phyloP scores from a whole-genome alignment of 495 filamentous ascomycete species.

The Diplogelasinospora grovesii region DNA sequence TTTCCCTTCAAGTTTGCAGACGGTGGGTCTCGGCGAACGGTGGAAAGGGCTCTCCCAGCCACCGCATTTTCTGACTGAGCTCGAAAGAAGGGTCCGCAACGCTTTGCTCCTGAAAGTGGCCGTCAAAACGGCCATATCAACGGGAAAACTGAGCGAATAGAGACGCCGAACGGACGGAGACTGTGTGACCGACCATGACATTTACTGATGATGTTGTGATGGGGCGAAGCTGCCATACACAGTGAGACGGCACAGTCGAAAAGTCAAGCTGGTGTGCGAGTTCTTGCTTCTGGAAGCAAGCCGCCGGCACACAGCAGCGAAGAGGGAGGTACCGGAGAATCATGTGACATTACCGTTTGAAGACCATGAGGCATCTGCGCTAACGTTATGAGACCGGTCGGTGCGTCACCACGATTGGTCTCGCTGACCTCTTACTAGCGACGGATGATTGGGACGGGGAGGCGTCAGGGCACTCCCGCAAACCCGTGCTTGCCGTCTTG shows the following conservation, averaged over 20 bases:
- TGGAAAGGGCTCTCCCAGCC: constrained; percentile 24
- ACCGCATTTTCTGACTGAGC: constrained; percentile 21
- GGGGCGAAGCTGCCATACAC: no score
- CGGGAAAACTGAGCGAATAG: neutral
- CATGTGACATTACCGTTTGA: constrained; percentile 12
- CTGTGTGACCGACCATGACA: no score
- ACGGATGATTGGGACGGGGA: constrained; percentile 12
- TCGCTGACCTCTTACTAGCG: neutral
- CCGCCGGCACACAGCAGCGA: neutral
- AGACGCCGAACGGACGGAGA: neutral
- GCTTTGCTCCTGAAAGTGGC: neutral
- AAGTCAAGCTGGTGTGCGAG: no score
- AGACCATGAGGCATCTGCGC: no score
- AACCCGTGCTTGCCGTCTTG: neutral
- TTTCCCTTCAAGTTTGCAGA: constrained; percentile 16
- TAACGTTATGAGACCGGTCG: neutral
- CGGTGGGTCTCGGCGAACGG: constrained; percentile 13
- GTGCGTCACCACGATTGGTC: neutral
- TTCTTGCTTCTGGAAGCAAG: neutral
- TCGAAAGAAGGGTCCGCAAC: no score
- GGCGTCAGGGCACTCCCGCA: constrained; percentile 4
- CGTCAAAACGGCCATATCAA: no score
- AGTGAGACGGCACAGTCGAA: no score
- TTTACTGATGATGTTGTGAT: constrained; percentile 1
- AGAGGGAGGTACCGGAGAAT: neutral